Evolutionary conservation across 805 yeast genomes (phyloP).

Genomic region (Wickerhamiella slavikovae): DNA sequence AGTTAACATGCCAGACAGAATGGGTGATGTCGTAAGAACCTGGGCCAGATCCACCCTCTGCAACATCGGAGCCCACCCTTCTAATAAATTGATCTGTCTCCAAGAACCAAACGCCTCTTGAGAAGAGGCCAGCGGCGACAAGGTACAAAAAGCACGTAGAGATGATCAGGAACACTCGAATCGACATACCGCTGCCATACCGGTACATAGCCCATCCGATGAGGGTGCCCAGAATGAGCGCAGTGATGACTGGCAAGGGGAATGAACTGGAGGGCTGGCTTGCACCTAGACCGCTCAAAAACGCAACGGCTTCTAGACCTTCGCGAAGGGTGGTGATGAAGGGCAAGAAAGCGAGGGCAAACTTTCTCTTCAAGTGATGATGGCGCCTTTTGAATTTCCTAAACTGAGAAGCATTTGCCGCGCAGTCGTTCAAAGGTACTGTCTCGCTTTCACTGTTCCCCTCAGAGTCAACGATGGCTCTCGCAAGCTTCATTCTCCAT

Average conservation of each 20-base stretch:
- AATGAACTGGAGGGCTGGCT: slow-evolving; percentile 45
- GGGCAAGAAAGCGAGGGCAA: slow-evolving; percentile 60
- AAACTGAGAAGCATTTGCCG: neutral
- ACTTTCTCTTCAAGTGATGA: slow-evolving; percentile 28
- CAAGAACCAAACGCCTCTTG: slow-evolving; percentile 78
- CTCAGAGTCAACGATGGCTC: slow-evolving; percentile 15
- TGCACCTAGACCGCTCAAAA: slow-evolving; percentile 73
- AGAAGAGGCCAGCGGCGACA: slow-evolving; percentile 71
- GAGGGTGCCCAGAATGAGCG: slow-evolving; percentile 33
- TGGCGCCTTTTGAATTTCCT: no score
- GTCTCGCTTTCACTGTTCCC: neutral
- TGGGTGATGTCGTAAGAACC: slow-evolving; percentile 69
- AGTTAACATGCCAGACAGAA: slow-evolving; percentile 86
- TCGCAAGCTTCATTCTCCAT: slow-evolving; percentile 47
- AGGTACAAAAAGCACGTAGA: slow-evolving; percentile 67
- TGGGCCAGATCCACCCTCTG: slow-evolving; percentile 82
- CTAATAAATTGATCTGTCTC: slow-evolving; percentile 62
- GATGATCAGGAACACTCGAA: slow-evolving; percentile 50
- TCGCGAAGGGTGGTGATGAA: slow-evolving; percentile 74
- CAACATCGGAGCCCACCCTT: slow-evolving; percentile 65
- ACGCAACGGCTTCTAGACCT: slow-evolving; percentile 81
- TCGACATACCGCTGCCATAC: slow-evolving; percentile 60
- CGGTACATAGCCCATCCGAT: slow-evolving; percentile 51
- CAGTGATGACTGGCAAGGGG: slow-evolving; percentile 41
- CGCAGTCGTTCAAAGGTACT: neutral